A percentile compares a stretch with the other conserved stretches of the same genome.
These are phyloP conservation scores for Neoarthrinium moseri DNA, from an alignment of 2,329 filamentous ascomycete genomes.

Conservation along the genomic window DNA sequence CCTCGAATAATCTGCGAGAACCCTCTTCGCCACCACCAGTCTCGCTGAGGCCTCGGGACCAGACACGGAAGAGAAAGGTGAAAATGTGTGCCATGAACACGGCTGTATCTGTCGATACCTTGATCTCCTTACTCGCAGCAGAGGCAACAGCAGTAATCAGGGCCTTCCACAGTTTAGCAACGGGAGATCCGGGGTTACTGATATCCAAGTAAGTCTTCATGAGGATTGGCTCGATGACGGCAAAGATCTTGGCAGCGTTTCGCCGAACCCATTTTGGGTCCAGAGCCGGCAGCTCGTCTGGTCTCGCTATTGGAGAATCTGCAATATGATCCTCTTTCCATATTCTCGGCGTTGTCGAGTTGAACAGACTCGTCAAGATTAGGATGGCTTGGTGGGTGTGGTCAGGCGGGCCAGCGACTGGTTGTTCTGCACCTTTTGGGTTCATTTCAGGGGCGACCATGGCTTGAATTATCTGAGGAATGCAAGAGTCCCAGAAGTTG, in stretches of 20 bases:
- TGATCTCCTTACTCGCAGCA: conserved; percentile 82
- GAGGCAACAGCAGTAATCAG: conserved; percentile 63
- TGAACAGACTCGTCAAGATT: conserved; percentile 73
- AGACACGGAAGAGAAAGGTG: conserved; percentile 67
- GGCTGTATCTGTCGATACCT: conserved; percentile 79
- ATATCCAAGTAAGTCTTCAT: conserved; percentile 62
- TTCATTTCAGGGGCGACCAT: conserved; percentile 41
- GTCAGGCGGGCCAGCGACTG: conserved; percentile 36
- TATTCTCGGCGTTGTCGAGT: conserved; percentile 53
- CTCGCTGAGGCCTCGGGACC: conserved; percentile 57
- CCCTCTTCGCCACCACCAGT: conserved; percentile 50
- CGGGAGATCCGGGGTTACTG: conserved; percentile 54
- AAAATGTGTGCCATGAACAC: conserved; percentile 73
- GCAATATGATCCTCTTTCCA: conserved; percentile 77
- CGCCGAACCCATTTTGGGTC: conserved; percentile 86
- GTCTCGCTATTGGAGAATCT: conserved; percentile 54
- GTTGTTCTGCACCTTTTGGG: conserved; percentile 28
- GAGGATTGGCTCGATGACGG: conserved; percentile 58
- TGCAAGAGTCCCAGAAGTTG: conserved; percentile 73
- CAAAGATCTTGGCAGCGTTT: conserved; percentile 64
- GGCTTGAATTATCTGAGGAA: conserved; percentile 62
- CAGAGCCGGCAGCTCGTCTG: conserved; percentile 78
- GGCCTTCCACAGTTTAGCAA: conserved; percentile 57
- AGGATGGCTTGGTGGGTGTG: conserved; percentile 60
- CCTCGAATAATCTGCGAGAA: conserved; percentile 51